Evolutionary conservation across 2,329 filamentous ascomycete species (phyloP).

Genomic region (Lecanicillium sp.): DNA sequence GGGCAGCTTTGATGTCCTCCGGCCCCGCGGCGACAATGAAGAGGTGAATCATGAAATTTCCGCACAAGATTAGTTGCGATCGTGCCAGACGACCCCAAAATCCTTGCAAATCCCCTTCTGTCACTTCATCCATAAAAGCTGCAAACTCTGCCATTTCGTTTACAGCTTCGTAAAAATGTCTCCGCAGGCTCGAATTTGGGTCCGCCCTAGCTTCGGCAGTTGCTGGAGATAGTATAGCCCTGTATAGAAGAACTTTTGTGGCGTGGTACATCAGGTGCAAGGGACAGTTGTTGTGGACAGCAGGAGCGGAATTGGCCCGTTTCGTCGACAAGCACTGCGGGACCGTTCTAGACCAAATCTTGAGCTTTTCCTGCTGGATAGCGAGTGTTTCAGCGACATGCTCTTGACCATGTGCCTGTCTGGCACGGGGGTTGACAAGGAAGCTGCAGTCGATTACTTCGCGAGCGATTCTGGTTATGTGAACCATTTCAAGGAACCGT

Average conservation of each 20-base stretch:
- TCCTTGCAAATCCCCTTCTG: slow-evolving; percentile 30
- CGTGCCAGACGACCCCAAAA: slow-evolving; percentile 39
- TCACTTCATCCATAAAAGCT: slow-evolving; percentile 31
- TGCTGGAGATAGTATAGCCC: slow-evolving; percentile 40
- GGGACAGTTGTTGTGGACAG: slow-evolving; percentile 26
- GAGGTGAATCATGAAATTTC: slow-evolving; percentile 43
- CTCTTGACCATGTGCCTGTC: slow-evolving; percentile 16
- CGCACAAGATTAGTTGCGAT: slow-evolving; percentile 40
- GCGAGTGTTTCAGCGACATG: slow-evolving; percentile 20
- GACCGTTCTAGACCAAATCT: slow-evolving; percentile 31
- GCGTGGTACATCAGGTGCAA: slow-evolving; percentile 39
- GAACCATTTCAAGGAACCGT: slow-evolving; percentile 32
- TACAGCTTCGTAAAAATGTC: slow-evolving; percentile 30
- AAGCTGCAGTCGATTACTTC: slow-evolving; percentile 29
- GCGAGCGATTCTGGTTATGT: slow-evolving; percentile 26
- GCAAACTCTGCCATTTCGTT: slow-evolving; percentile 32
- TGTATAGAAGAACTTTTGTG: slow-evolving; percentile 34
- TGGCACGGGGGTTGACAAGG: slow-evolving; percentile 20
- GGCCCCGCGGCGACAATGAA: slow-evolving; percentile 37
- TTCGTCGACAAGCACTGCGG: slow-evolving; percentile 29
- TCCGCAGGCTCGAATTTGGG: slow-evolving; percentile 29
- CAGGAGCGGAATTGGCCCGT: slow-evolving; percentile 12
- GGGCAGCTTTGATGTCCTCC: slow-evolving; percentile 28
- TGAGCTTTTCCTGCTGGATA: slow-evolving; percentile 24
- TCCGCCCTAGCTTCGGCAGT: slow-evolving; percentile 34